Conservation (phyloP, 179 eudicot genomes). For the Beta macrorhiza region DNA sequence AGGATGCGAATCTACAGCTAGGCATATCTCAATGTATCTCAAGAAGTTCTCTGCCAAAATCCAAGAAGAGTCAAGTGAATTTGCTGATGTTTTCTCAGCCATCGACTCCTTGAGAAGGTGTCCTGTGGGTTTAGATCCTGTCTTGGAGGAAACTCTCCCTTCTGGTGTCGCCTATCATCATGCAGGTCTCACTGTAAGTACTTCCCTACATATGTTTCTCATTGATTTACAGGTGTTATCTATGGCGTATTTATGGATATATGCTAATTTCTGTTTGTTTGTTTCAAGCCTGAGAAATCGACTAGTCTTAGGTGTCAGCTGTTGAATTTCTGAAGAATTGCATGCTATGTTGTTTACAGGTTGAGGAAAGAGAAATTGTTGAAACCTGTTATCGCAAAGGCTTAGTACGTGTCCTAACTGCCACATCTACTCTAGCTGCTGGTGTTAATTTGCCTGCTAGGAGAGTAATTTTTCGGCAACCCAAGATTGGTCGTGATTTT, state of each 20-base stretch:
- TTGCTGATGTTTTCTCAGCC: constrained; percentile 54
- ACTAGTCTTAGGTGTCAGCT: not conserved
- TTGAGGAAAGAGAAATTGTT: constrained; percentile 92
- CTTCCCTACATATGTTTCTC: constrained; percentile 5
- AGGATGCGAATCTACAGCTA: constrained; percentile 97
- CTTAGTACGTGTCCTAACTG: constrained; percentile 91
- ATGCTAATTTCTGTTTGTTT: constrained; percentile 8
- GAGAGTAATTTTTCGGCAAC: constrained; percentile 96
- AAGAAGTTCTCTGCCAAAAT: constrained; percentile 59
- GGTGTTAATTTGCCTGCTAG: constrained; percentile 98
- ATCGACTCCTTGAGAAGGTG: constrained; percentile 81
- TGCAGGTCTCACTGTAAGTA: constrained; percentile 95
- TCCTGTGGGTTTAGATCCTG: constrained; percentile 93
- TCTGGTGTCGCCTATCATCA: constrained; percentile 98
- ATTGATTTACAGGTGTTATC: not conserved
- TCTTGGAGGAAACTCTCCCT: constrained; percentile 85
- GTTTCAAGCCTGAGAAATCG: not conserved
- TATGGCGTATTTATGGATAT: not conserved
- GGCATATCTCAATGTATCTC: constrained; percentile 75
- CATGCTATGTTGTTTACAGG: constrained; percentile 43
- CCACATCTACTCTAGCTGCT: constrained; percentile 98
- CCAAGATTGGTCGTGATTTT: constrained; percentile 94
- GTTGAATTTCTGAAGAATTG: constrained; percentile 22
- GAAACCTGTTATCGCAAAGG: constrained; percentile 97
- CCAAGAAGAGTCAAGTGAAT: constrained; percentile 54